A percentile compares a stretch with the other conserved stretches of the same genome.
Evolutionary conservation across 108 stramenopile species (phyloP).

Genomic region (Cylindrotheca fusiformis): DNA sequence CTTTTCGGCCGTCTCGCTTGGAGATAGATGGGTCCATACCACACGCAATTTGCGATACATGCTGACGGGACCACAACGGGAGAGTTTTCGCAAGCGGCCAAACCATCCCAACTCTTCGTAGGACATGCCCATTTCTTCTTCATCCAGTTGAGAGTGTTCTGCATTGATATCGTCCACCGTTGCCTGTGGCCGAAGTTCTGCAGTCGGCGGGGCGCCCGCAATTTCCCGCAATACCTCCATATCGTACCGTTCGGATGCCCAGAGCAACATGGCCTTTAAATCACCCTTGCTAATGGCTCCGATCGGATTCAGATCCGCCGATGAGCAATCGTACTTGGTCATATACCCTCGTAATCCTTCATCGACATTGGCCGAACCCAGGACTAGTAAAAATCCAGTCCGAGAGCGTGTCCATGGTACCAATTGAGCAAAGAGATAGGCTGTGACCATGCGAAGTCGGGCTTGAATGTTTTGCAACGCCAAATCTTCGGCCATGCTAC

Average conservation of each 20-base stretch:
- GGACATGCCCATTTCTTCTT: constrained; percentile 99
- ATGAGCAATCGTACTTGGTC: constrained; percentile 99
- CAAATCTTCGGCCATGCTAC: constrained; percentile 90
- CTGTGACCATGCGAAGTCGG: constrained; percentile 94
- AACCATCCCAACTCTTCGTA: constrained; percentile 95
- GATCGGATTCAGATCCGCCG: constrained; percentile 98
- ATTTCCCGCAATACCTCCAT: constrained; percentile 82
- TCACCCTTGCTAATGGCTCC: constrained; percentile 95
- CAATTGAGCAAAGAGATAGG: constrained; percentile 96
- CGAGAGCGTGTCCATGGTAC: constrained; percentile 91
- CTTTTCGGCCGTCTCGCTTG: constrained; percentile 83
- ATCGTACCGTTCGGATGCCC: constrained; percentile 66
- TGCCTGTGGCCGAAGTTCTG: constrained; percentile 92
- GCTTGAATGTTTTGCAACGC: constrained; percentile 99
- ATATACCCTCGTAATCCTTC: constrained; percentile 98
- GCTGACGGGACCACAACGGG: constrained; percentile 90
- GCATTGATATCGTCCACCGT: constrained; percentile 10
- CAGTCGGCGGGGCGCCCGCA: constrained; percentile 94
- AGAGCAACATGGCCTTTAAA: constrained; percentile 82
- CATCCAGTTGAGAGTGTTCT: constrained; percentile 90
- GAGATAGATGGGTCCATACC: constrained; percentile 68
- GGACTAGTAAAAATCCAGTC: constrained; percentile 91
- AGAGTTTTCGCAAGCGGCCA: constrained; percentile 91
- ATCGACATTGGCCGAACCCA: constrained; percentile 98
- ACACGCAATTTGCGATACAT: constrained; percentile 89